Percentiles rank a stretch among this genome's conserved stretches.
Evolutionary conservation across 805 yeast species (phyloP).

Genomic region (Ogataea ganodermae): DNA sequence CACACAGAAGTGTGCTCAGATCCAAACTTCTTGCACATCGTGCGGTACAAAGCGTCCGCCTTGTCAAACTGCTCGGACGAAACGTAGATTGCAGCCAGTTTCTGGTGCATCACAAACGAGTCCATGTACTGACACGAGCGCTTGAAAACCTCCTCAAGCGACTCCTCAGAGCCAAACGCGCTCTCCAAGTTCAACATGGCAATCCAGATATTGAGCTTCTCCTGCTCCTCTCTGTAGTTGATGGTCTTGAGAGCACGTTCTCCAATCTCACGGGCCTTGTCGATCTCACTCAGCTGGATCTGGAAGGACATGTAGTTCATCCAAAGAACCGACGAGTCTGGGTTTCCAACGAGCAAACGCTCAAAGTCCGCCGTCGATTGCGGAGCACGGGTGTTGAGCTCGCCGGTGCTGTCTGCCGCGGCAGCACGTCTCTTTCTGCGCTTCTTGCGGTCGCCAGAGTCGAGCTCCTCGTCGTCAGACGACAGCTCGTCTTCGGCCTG

Average conservation of each 20-base stretch:
- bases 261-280: conserved; percentile 91
- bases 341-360: conserved; percentile 86
- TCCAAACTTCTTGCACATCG: conserved; percentile 80
- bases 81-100: conserved; percentile 71
- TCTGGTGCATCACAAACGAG: conserved; percentile 75
- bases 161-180: conserved; percentile 84
- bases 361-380: conserved; percentile 92
- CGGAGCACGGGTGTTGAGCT: conserved; percentile 81
- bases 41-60: conserved; percentile 69
- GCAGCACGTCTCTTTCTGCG: conserved; percentile 44
- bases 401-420: conserved; percentile 82
- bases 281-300: conserved; percentile 89
- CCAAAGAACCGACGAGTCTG: conserved; percentile 93
- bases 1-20: conserved; percentile 66
- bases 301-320: conserved; percentile 99
- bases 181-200: conserved; percentile 93
- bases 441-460: conserved; percentile 39
- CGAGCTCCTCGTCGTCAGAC: conserved; percentile 56
- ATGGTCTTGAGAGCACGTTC: conserved; percentile 91
- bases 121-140: conserved; percentile 93
- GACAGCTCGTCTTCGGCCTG: conserved; percentile 65
- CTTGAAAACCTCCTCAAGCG: conserved; percentile 77
- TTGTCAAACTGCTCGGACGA: conserved; percentile 69
- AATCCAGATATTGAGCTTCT: conserved; percentile 93
- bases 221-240: conserved; percentile 87